Evolutionary conservation across 2,329 filamentous ascomycete species (phyloP).

Genomic region (Ophiostoma piceae): DNA sequence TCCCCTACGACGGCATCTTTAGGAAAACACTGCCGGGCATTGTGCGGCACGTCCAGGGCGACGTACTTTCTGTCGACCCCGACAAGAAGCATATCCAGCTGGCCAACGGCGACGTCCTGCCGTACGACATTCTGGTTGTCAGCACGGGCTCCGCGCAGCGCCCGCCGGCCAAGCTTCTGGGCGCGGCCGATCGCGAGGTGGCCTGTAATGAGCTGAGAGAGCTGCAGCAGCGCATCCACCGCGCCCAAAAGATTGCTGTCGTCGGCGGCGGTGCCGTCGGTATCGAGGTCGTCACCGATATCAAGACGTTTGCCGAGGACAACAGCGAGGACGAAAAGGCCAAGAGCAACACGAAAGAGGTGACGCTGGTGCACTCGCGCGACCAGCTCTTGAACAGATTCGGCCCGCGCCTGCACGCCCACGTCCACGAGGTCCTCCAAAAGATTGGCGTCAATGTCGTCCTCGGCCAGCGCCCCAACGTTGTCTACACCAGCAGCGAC

Average conservation of each 20-base stretch:
- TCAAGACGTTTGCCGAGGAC: constrained; percentile 40
- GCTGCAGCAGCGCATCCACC: constrained; percentile 44
- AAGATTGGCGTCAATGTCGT: constrained; percentile 47
- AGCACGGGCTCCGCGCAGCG: constrained; percentile 50
- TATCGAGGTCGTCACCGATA: constrained; percentile 56
- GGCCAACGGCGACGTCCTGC: constrained; percentile 32
- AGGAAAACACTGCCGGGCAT: constrained; percentile 33
- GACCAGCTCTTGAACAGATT: constrained; percentile 42
- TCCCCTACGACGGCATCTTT: constrained; percentile 49
- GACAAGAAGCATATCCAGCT: not conserved
- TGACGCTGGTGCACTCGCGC: constrained; percentile 55
- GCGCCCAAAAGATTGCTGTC: constrained; percentile 43
- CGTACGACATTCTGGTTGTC: constrained; percentile 52
- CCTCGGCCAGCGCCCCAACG: constrained; percentile 46
- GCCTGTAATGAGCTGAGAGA: constrained; percentile 41
- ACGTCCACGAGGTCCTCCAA: constrained; percentile 40
- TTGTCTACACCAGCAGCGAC: constrained; percentile 33
- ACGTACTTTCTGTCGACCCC: not conserved
- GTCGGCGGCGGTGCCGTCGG: constrained; percentile 58
- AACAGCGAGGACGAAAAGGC: constrained; percentile 35
- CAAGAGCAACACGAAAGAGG: constrained; percentile 40
- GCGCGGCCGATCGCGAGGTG: constrained; percentile 37
- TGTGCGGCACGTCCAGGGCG: constrained; percentile 40
- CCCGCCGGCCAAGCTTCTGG: constrained; percentile 46
- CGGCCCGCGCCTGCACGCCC: constrained; percentile 30